phyloP scores from a whole-genome alignment of 345 rosid genomes.

The Ceriops zippeliana region DNA sequence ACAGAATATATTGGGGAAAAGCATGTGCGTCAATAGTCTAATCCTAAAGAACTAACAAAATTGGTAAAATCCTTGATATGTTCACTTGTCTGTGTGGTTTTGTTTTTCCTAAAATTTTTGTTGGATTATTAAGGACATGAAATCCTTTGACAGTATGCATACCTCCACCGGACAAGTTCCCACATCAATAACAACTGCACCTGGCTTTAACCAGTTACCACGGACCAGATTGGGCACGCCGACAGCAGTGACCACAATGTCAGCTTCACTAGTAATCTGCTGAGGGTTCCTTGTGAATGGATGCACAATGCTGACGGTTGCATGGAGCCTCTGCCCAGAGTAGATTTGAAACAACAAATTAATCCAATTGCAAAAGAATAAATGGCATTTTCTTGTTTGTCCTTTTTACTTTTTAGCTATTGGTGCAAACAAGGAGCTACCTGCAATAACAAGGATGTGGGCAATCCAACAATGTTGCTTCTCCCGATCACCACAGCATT shows the following conservation, averaged over 20 bases:
- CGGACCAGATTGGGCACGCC: constrained; percentile 86
- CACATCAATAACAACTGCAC: constrained; percentile 83
- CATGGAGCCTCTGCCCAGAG: constrained; percentile 74
- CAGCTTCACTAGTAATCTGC: constrained; percentile 63
- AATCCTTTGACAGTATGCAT: neutral
- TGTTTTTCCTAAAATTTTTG: too few species aligned
- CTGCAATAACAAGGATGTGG: constrained; percentile 80
- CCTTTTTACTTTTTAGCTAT: too few species aligned
- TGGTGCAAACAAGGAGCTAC: constrained; percentile 28
- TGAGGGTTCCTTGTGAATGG: constrained; percentile 69
- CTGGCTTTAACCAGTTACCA: constrained; percentile 78
- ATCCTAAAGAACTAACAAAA: too few species aligned
- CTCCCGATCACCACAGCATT: constrained; percentile 83
- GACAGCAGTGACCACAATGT: constrained; percentile 72
- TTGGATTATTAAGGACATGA: neutral
- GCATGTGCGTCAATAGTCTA: too few species aligned
- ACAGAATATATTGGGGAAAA: too few species aligned
- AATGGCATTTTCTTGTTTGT: neutral
- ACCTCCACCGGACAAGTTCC: constrained; percentile 87
- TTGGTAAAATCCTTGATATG: too few species aligned
- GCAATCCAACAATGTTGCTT: constrained; percentile 91
- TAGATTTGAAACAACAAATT: neutral
- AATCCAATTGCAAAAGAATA: neutral
- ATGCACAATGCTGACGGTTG: constrained; percentile 76
- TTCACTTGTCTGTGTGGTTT: too few species aligned